A percentile compares a stretch with the other conserved stretches of the same genome.
These are phyloP conservation scores for Clitoria ternatea DNA, from an alignment of 306 rosid species.

Conservation along the genomic window DNA sequence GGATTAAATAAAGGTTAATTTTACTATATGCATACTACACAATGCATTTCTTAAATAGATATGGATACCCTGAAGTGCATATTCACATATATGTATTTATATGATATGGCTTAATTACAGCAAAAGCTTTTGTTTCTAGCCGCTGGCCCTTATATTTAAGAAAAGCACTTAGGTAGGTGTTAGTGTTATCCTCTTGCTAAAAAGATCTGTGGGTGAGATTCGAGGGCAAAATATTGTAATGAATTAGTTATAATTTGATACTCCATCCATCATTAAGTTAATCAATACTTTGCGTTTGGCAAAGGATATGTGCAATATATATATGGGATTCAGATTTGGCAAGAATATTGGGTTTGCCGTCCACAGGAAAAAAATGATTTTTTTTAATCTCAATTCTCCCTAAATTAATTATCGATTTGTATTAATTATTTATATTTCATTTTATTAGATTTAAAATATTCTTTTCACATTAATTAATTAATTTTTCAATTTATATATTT, in stretches of 20 bases:
- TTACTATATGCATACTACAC: not conserved
- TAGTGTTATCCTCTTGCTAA: no score
- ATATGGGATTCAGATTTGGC: not conserved
- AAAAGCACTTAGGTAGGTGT: no score
- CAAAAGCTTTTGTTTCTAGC: not conserved
- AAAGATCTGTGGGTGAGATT: not conserved
- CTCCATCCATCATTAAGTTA: slow-evolving; percentile 1
- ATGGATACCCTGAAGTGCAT: no score
- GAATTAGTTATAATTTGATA: not conserved
- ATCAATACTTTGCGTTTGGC: not conserved
- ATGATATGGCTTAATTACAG: no score
- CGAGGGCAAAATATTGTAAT: not conserved
- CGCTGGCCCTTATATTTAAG: not conserved
- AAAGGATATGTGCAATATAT: not conserved
- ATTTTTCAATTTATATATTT: no score
- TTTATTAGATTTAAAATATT: no score
- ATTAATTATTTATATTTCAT: no score
- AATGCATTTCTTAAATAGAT: no score
- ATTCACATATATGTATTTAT: not conserved
- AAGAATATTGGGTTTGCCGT: not conserved
- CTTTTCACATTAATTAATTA: no score
- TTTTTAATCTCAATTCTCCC: no score
- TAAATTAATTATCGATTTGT: no score
- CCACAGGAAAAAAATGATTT: not conserved
- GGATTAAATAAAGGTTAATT: not conserved